Base-by-base conservation (phyloP, 2,329 filamentous ascomycete genomes). In the Cercospora sojina region DNA sequence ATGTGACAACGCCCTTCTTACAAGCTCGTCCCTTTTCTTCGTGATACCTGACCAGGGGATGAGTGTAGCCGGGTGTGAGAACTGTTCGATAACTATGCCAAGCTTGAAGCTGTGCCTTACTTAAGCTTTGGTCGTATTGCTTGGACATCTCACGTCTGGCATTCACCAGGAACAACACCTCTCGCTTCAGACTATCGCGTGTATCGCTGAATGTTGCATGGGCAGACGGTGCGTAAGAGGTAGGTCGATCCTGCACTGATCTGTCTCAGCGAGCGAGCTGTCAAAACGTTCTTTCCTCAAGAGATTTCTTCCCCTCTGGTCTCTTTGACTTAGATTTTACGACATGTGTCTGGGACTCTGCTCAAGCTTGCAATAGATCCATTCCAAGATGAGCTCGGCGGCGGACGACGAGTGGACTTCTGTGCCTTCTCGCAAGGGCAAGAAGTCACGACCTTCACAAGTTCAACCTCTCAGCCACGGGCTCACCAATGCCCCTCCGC, bases 371-470 rank as follows among this genome's bases (percentile, higher is more conserved):
- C 47, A 25, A 12, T 20, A 49, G n/a, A 10, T 20, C 8, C 41
- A 47, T 6, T 3, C 5, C 6, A 13, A 8, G 5, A 53, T 53
- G 47, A 1, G 3, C 8, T 31, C 29, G 6, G 5, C 51, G 51
- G 65, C 64, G 12, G 27, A 62, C n/a, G 63, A 65, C 35, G 68
- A 58, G 25, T 69, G 68, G 68, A 67, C 65, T 3, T 49, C 65
- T 23, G 64, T 69, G 41, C 61, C 61, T 18, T 47, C 61, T 27
- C 64, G 62, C 41, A 38, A 43, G 31, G 51, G 57, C 35, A 51
- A 51, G 38, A 25, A 49, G 16, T 49, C 35, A 7, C 49, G 25
- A 7, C n/a, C 25, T 16, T 51, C 35, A 27, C 56, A 55, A 51
- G 25, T 6, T 12, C 51, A 12, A 13, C 13, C 16, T 31, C 27